phyloP scores from a whole-genome alignment of 805 yeast genomes.

The Sugiyamaella americana region DNA sequence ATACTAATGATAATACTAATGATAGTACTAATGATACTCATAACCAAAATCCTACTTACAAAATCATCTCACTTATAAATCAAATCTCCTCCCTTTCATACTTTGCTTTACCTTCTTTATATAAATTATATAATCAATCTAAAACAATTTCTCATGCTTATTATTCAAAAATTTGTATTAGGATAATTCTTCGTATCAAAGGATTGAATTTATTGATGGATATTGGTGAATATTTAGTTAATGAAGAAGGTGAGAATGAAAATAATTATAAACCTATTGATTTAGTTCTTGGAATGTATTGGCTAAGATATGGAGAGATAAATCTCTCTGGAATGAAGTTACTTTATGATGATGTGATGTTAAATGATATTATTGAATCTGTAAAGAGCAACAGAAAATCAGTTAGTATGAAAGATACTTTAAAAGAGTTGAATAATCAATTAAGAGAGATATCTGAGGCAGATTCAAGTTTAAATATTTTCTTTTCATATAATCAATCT shows the following conservation, averaged over 20 bases:
- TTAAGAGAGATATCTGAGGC: too few species aligned
- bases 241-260: neutral
- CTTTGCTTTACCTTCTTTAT: neutral
- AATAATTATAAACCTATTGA: neutral
- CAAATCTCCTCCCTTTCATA: neutral
- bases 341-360: neutral
- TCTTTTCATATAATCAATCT: neutral
- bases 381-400: neutral
- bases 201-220: neutral
- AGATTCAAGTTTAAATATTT: neutral
- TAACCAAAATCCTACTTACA: neutral
- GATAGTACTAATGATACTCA: neutral
- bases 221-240: neutral
- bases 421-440: too few species aligned
- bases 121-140: neutral
- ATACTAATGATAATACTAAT: neutral
- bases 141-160: neutral
- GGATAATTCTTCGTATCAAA: neutral
- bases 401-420: neutral
- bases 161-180: neutral
- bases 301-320: neutral
- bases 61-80: neutral
- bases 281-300: neutral
- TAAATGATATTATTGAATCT: neutral
- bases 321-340: neutral